These are phyloP conservation scores for Myxozyma melibiosi DNA, from an alignment of 805 yeast genomes.

Conservation along the genomic window DNA sequence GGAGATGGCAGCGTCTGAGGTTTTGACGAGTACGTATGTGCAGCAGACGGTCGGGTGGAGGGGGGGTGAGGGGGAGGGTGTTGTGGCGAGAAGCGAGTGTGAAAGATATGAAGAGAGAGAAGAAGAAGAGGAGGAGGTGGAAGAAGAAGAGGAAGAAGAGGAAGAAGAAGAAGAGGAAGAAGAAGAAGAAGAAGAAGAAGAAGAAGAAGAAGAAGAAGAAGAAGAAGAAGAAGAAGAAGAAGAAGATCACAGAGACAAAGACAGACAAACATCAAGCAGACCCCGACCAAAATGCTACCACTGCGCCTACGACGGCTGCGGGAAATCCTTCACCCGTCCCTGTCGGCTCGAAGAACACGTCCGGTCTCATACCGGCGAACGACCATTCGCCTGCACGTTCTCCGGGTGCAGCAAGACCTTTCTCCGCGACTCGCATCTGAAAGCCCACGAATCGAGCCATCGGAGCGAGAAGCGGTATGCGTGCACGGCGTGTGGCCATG, in stretches of 20 bases:
- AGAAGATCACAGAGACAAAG: background rate
- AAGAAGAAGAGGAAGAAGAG: background rate
- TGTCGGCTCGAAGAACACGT: conserved; percentile 80
- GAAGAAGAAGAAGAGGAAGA: background rate
- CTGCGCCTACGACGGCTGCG: conserved; percentile 70
- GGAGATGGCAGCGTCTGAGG: no score
- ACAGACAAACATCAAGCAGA: background rate
- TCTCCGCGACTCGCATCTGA: conserved; percentile 75
- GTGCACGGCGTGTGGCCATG: conserved; percentile 73
- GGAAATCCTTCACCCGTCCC: conserved; percentile 77
- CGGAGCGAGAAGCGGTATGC: conserved; percentile 25
- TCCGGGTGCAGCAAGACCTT: conserved; percentile 65
- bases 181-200: background rate
- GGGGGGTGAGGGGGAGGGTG: no score
- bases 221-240: background rate
- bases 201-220: background rate
- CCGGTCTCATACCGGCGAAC: conserved; percentile 71
- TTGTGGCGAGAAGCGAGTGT: background rate
- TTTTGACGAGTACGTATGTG: no score
- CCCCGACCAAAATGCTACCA: conserved; percentile 60
- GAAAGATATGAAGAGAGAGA: background rate
- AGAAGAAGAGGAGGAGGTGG: background rate
- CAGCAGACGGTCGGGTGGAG: no score
- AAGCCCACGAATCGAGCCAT: conserved; percentile 58
- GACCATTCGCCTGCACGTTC: conserved; percentile 68